Base-by-base conservation (phyloP, 164 flowering plant species). In the Vitis labrusca region DNA sequence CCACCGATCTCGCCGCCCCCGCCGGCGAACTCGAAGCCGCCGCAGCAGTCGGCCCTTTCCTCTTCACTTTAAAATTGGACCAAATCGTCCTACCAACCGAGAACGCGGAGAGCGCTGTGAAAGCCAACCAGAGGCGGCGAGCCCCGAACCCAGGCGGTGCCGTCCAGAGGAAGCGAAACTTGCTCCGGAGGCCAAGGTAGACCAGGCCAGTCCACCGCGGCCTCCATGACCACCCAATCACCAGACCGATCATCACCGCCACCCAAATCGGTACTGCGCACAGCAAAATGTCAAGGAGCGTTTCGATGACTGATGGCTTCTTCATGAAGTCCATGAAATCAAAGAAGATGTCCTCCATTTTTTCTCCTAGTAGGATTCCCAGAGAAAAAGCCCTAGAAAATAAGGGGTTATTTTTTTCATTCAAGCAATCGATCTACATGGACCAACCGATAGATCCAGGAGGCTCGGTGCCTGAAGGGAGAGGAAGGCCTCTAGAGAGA, bases 201-300 rank as follows among this genome's bases (percentile, higher is more conserved):
- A 92, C 59, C 37, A 92, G 67, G 17, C 97, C 91, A 12, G 92
- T 92, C 93, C 94, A 92, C 8, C 99, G 71, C 1, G 99, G 99
- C 57, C 90, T 78, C 99, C 99, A 95, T 0, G 99, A 91, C 97
- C 99, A 95, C 8, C 99, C 99, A 75, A 95, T 95, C 10, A 93
- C 72, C 51, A 95, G 65, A 9, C 99, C 97, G 67, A 95, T 93
- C 90, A 91, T 88, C 15, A 95, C 91, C 32, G 99, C 98, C 8
- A 91, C 82, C 99, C 99, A 93, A 71, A 95, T 95, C 80, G 99
- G 99, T 0, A 95, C 99, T 56, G 92, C 86, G 44, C 98, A 93
- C 0, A 95, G 84, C 79, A 95, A 78, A 61, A 95, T 87, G 91
- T 93, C 99, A 94, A 95, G 89, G 56, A 92, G 82, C 82, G 93